A percentile compares a stretch with the other conserved stretches of the same genome.
phyloP scores from a whole-genome alignment of 2,329 filamentous ascomycete genomes.

The Aspergillus pseudoterreus region DNA sequence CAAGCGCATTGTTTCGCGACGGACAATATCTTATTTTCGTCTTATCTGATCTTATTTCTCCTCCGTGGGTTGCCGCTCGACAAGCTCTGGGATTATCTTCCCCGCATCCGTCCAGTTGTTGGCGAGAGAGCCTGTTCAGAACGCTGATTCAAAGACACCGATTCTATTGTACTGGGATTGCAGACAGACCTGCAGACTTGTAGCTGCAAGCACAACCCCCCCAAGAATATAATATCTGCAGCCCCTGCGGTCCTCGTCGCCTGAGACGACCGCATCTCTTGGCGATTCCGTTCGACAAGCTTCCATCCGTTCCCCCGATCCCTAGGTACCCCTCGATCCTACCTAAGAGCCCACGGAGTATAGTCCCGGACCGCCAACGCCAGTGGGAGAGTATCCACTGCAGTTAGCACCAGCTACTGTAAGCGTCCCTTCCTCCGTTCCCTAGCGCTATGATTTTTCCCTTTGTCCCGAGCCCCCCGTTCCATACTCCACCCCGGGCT shows the following conservation, averaged over 20 bases:
- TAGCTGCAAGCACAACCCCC: no score
- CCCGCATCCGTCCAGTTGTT: not conserved
- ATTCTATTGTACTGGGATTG: no score
- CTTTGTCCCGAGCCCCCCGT: constrained; percentile 14
- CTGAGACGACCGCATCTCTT: constrained; percentile 7
- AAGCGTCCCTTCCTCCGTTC: constrained; percentile 22
- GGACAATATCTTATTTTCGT: not conserved
- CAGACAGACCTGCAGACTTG: no score
- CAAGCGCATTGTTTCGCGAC: no score
- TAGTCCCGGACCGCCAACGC: constrained; percentile 13
- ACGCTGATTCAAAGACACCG: not conserved
- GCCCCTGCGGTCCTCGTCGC: constrained; percentile 1
- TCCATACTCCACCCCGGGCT: constrained; percentile 9
- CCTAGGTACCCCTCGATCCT: constrained; percentile 4
- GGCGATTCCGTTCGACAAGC: constrained; percentile 10
- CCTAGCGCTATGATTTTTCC: constrained; percentile 15
- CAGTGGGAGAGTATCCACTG: constrained; percentile 13
- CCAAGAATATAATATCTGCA: not conserved
- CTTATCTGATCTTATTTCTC: not conserved
- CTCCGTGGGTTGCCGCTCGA: no score
- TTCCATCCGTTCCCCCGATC: constrained; percentile 34
- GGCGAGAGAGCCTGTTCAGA: not conserved
- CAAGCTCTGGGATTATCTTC: not conserved
- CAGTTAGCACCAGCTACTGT: constrained; percentile 5
- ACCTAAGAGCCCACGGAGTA: constrained; percentile 1